These are phyloP conservation scores for Podospora conica DNA, from an alignment of 495 filamentous ascomycete genomes.

Conservation along the genomic window DNA sequence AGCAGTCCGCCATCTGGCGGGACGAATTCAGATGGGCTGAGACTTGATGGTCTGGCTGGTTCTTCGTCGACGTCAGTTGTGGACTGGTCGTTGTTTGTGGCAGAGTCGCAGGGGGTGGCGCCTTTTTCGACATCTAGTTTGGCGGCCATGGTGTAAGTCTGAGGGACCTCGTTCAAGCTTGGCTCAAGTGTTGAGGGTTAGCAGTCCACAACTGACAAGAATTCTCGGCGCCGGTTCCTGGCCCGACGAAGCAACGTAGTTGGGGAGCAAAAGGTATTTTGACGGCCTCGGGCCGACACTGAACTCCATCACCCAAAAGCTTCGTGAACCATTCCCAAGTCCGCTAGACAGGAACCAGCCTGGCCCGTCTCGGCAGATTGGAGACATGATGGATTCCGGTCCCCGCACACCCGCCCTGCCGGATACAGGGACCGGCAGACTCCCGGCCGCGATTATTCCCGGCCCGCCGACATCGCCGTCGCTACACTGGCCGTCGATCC, in stretches of 20 bases:
- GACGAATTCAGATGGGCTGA: slow-evolving; percentile 11
- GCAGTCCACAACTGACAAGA: not conserved
- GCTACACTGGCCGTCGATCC: not conserved
- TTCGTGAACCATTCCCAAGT: not conserved
- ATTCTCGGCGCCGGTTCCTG: not conserved
- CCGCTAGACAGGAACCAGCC: not conserved
- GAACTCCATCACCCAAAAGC: not conserved
- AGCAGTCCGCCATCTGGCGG: slow-evolving; percentile 36
- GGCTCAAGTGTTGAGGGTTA: not conserved
- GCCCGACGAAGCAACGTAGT: not conserved
- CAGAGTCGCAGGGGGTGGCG: not conserved
- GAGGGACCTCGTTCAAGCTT: not conserved
- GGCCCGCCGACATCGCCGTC: not conserved
- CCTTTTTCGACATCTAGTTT: slow-evolving; percentile 6
- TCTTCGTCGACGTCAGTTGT: not conserved
- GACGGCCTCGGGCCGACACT: not conserved
- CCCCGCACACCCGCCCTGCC: not conserved
- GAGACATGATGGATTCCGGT: not conserved
- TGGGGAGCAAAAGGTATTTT: not conserved
- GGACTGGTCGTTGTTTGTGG: not conserved
- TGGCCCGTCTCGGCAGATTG: not conserved
- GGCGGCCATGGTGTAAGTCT: not conserved
- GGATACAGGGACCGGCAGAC: not conserved
- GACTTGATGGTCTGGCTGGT: not conserved
- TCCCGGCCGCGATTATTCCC: not conserved